These are phyloP conservation scores for Phytophthora hibernalis DNA, from an alignment of 352 stramenopile genomes.

Conservation along the genomic window DNA sequence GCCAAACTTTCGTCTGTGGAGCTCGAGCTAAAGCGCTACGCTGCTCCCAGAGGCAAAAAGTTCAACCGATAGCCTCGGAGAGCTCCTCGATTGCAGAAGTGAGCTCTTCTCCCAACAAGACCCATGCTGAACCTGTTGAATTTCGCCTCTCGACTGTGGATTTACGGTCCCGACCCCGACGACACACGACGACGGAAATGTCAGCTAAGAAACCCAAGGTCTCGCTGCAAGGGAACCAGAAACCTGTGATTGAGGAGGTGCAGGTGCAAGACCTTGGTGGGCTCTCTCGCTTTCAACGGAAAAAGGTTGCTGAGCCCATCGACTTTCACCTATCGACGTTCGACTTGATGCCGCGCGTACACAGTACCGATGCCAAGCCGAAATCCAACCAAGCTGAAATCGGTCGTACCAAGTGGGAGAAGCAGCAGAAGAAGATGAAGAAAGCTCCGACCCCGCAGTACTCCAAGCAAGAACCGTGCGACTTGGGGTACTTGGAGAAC, in stretches of 20 bases:
- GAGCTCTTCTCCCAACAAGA: conserved; percentile 6
- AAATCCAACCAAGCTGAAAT: conserved; percentile 8
- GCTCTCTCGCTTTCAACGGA: conserved; percentile 13
- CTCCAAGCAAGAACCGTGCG: conserved; percentile 32
- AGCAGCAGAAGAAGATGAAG: conserved; percentile 10
- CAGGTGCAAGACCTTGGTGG: not conserved
- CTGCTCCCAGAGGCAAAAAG: conserved; percentile 1
- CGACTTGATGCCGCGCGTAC: conserved; percentile 25
- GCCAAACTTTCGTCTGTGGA: conserved; percentile 31
- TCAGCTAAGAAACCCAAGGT: not conserved
- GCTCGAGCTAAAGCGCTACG: conserved; percentile 26
- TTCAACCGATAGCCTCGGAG: not conserved
- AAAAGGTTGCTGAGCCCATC: conserved; percentile 18
- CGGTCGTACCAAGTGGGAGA: conserved; percentile 10
- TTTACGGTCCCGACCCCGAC: conserved; percentile 17
- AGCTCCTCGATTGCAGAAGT: conserved; percentile 3
- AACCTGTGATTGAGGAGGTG: conserved; percentile 1
- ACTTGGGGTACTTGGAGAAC: conserved; percentile 38
- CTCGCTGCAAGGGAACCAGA: conserved; percentile 1
- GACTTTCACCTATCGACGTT: conserved; percentile 47
- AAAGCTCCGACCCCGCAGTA: conserved; percentile 15
- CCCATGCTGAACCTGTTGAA: conserved; percentile 8
- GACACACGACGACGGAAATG: conserved; percentile 24
- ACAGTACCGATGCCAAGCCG: conserved; percentile 1
- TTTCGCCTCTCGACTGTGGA: conserved; percentile 32